Base-by-base conservation (phyloP, 1,139 yeast species). In the Geotrichum restrictum region DNA sequence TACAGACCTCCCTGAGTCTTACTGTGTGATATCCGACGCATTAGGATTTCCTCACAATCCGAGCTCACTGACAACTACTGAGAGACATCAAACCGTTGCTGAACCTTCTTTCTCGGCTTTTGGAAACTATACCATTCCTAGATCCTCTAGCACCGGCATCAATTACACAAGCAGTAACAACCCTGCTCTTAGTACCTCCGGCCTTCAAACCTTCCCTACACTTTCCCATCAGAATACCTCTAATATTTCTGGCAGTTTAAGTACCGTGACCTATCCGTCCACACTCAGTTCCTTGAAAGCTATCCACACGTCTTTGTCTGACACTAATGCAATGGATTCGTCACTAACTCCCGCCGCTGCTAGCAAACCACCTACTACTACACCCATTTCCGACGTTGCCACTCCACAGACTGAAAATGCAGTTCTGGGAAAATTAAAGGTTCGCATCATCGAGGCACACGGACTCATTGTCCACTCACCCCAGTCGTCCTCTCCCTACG, bases 381-480 rank as follows among this genome's bases (percentile, higher is more conserved):
- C 56, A 2, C 49, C 49, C 36, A 38, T 51, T 29, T 42, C 52
- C 10, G 51, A 52, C 31, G 51, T 55, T 19, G 55, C 53, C 24
- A 48, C 54, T 13, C 56, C 56, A 13, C 49, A 51, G 39, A 36
- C 57, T 11, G 53, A 47, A 8, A 54, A 51, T 18, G 53, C 54
- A 13, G 56, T 59, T 8, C 45, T 54, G 52, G 98, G 98, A 45
- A 87, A 86, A 67, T 76, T 93, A 51, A 81, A 82, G 62, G 89
- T 93, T 47, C 80, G 81, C 46, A 88, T 93, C 60, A 74, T 85
- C 39, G 93, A 88, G 67, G 97, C 96, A 2, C 78, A 77, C 55
- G 83, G 81, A 60, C 74, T 89, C 57, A 72, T 77, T 44, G 79
- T 83, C 29, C 73, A 74, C 51, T 70, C 80, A 2, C 73, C 77